Evolutionary conservation across 2,329 filamentous ascomycete genomes (phyloP).

Genomic region (Neoscytalidium dimidiatum): DNA sequence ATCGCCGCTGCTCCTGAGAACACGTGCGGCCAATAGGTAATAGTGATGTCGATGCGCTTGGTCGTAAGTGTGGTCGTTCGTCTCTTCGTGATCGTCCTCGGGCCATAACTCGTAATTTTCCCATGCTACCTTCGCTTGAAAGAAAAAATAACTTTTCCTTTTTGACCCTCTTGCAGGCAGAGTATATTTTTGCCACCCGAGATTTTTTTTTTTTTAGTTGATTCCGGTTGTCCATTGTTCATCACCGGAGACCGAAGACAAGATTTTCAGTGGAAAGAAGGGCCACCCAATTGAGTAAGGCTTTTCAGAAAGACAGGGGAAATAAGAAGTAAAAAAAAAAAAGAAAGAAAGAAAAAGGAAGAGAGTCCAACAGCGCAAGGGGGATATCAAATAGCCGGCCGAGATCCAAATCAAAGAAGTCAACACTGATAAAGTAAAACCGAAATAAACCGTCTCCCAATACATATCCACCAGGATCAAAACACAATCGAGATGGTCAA

Average conservation of each 20-base stretch:
- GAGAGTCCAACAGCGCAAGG: not conserved
- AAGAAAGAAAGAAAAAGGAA: not conserved
- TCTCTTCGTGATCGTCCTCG: not conserved
- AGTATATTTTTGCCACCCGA: not conserved
- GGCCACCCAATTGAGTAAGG: not conserved
- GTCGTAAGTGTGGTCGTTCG: conserved; percentile 1
- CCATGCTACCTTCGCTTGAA: not conserved
- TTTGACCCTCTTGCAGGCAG: conserved; percentile 11
- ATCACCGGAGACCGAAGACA: not conserved
- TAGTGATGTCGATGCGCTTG: not conserved
- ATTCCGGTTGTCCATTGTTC: not conserved
- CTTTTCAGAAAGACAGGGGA: not conserved
- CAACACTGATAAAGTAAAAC: not conserved
- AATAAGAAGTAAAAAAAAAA: not conserved
- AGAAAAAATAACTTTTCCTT: conserved; percentile 2
- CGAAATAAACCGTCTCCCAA: not conserved
- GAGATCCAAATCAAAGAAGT: not conserved
- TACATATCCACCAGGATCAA: not conserved
- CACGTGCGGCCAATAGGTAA: not conserved
- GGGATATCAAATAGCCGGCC: conserved; percentile 16
- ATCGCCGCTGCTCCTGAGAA: not conserved
- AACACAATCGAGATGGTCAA: not conserved
- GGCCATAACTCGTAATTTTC: conserved; percentile 8
- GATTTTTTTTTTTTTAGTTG: conserved; percentile 8
- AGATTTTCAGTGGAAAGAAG: not conserved